A percentile compares a stretch with the other conserved stretches of the same genome.
These are phyloP conservation scores for Acanthamoeba triangularis DNA, from an alignment of 208 protist genomes.

Conservation along the genomic window DNA sequence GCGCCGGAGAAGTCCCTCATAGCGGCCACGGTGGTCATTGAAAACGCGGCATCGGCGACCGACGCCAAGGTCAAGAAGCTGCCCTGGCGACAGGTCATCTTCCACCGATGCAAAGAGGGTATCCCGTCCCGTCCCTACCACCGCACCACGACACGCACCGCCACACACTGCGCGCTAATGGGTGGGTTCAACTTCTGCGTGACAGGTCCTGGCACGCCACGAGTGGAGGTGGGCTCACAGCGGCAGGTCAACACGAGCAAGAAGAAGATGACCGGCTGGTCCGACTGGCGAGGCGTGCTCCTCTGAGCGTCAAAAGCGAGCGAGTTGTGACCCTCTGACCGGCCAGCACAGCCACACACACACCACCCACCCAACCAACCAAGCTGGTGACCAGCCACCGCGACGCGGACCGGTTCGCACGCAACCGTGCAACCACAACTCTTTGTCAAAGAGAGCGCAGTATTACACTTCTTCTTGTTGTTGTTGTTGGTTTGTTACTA, in stretches of 20 bases:
- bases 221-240: slow-evolving; percentile 15
- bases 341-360: no score
- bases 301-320: background rate
- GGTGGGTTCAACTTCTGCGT: background rate
- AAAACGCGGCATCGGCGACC: background rate
- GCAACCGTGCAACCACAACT: no score
- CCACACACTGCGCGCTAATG: background rate
- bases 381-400: no score
- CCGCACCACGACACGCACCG: background rate
- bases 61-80: slow-evolving; percentile 5
- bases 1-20: slow-evolving; percentile 49
- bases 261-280: slow-evolving; percentile 38
- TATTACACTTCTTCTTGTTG: background rate
- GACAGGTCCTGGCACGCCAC: background rate
- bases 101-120: slow-evolving; percentile 45
- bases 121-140: background rate
- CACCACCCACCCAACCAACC: no score
- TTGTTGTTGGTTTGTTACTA: background rate
- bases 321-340: no score
- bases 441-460: no score
- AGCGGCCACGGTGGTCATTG: background rate
- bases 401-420: background rate
- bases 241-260: background rate
- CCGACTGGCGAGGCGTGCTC: slow-evolving; percentile 1
- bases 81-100: slow-evolving; percentile 53